Evolutionary conservation across 345 rosid species (phyloP).

Genomic region (Stellera chamaejasme): DNA sequence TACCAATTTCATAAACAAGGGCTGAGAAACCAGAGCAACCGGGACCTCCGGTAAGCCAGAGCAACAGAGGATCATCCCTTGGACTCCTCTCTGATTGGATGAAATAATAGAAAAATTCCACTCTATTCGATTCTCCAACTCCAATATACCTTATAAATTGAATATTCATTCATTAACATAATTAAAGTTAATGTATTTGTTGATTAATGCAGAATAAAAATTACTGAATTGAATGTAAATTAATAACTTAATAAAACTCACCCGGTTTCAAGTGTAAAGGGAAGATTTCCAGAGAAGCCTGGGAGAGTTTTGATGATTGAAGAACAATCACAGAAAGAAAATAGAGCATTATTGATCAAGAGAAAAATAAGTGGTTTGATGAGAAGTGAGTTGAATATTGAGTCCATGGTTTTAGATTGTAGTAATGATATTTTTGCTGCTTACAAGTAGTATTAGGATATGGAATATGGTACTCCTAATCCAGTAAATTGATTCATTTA

Average conservation of each 20-base stretch:
- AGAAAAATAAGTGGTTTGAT: too few relatives aligned
- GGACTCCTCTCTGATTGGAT: slow-evolving; percentile 26
- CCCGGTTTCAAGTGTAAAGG: slow-evolving; percentile 47
- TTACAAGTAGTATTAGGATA: too few relatives aligned
- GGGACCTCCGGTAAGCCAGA: slow-evolving; percentile 29
- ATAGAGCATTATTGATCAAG: too few relatives aligned
- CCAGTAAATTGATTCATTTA: too few relatives aligned
- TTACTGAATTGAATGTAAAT: background rate
- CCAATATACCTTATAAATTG: slow-evolving; percentile 20
- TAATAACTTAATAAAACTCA: slow-evolving; percentile 1
- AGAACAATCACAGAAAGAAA: too few relatives aligned
- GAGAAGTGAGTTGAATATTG: too few relatives aligned
- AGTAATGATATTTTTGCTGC: too few relatives aligned
- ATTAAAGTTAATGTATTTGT: too few relatives aligned
- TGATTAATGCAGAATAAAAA: background rate
- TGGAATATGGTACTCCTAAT: too few relatives aligned
- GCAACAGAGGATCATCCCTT: slow-evolving; percentile 23
- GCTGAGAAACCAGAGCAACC: slow-evolving; percentile 30
- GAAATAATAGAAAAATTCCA: slow-evolving; percentile 28
- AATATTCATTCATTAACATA: too few relatives aligned
- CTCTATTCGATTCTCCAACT: slow-evolving; percentile 16
- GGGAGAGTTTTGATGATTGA: slow-evolving; percentile 26
- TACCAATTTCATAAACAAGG: background rate
- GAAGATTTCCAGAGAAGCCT: slow-evolving; percentile 35
- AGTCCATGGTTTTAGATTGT: too few relatives aligned